phyloP scores from a whole-genome alignment of 331 rosid genomes.

The Pyracantha coccinea region DNA sequence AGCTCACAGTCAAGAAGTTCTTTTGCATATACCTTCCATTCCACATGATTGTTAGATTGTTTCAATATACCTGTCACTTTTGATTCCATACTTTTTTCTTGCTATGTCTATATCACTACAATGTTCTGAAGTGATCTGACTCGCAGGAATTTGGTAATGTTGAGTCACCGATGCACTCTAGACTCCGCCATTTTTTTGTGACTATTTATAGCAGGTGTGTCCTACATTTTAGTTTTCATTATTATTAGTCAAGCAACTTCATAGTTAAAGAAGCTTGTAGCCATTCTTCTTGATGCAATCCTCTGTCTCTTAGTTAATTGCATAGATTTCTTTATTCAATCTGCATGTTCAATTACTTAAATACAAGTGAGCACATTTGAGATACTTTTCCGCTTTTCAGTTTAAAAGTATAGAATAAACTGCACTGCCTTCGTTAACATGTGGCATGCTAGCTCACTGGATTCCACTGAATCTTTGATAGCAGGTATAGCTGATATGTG shows the following conservation, averaged over 20 bases:
- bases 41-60: background rate
- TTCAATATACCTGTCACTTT: background rate
- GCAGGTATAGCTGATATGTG: constrained; percentile 4
- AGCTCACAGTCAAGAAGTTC: background rate
- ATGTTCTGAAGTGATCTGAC: background rate
- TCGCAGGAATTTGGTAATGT: constrained; percentile 83
- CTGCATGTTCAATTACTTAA: background rate
- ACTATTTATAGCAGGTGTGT: constrained; percentile 66
- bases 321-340: background rate
- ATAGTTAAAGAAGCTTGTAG: background rate
- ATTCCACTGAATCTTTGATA: background rate
- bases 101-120: too few species aligned
- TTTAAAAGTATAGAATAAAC: background rate
- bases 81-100: too few species aligned
- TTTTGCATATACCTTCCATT: background rate
- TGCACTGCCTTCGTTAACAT: background rate
- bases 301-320: background rate
- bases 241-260: background rate
- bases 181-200: constrained; percentile 55
- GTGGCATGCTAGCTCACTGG: background rate
- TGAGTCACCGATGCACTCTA: constrained; percentile 73
- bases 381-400: background rate
- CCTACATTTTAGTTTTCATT: background rate
- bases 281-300: background rate
- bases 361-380: background rate